phyloP scores from a whole-genome alignment of 2,329 filamentous ascomycete genomes.

The Ceratocystis variospora region DNA sequence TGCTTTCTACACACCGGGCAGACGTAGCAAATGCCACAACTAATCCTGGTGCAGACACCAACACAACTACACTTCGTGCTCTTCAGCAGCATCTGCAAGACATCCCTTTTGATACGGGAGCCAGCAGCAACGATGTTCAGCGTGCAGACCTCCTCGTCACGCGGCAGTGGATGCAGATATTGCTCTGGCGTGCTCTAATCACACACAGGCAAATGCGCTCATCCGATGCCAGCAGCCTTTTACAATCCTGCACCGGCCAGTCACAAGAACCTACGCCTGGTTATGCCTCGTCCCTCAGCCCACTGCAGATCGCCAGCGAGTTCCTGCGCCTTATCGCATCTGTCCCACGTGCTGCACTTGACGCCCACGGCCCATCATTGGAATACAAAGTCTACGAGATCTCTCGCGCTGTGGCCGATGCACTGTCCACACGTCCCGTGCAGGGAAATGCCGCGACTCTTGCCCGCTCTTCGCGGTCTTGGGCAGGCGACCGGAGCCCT shows the following conservation, averaged over 20 bases:
- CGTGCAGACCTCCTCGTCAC: slow-evolving; percentile 37
- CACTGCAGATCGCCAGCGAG: slow-evolving; percentile 33
- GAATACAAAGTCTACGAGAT: slow-evolving; percentile 37
- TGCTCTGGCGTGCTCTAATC: slow-evolving; percentile 33
- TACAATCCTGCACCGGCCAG: not conserved
- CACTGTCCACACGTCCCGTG: slow-evolving; percentile 24
- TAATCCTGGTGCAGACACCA: not conserved
- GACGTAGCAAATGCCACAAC: slow-evolving; percentile 24
- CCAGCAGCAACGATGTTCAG: slow-evolving; percentile 33
- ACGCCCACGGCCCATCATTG: slow-evolving; percentile 37
- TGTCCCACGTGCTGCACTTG: slow-evolving; percentile 33
- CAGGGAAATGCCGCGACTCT: not conserved
- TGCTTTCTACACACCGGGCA: slow-evolving; percentile 21
- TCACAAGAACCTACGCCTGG: not conserved
- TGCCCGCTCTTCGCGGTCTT: not conserved
- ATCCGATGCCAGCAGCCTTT: not conserved
- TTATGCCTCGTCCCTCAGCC: slow-evolving; percentile 23
- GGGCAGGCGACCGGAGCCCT: slow-evolving; percentile 22
- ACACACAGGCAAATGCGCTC: slow-evolving; percentile 24
- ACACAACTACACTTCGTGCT: slow-evolving; percentile 23
- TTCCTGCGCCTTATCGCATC: slow-evolving; percentile 32
- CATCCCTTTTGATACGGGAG: slow-evolving; percentile 26
- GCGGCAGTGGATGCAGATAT: slow-evolving; percentile 37
- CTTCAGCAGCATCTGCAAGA: slow-evolving; percentile 34
- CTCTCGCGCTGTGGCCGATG: slow-evolving; percentile 32